Base-by-base conservation (phyloP, 2,329 filamentous ascomycete genomes). In the Camptophora hylomeconis region DNA sequence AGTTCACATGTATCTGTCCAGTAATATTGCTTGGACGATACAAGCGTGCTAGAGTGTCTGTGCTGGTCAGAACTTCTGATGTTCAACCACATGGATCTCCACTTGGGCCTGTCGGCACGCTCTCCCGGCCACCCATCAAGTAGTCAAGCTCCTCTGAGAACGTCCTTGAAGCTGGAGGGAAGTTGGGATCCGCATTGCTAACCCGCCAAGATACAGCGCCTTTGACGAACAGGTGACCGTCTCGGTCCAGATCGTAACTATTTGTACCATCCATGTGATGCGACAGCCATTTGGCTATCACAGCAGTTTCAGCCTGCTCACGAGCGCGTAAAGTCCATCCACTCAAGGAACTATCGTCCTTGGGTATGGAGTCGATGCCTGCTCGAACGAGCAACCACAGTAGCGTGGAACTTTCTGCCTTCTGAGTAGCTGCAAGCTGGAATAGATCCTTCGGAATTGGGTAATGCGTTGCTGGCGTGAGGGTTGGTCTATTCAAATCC, bases 301-400 rank as follows among this genome's bases (percentile, higher is more conserved):
- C 6, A 20, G 28, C 23, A 7, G 21, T 35, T 4, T 36, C 12
- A 3, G 11, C 16, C 2, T 20, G 21, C 19, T 21, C 24, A 11
- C 21, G 28, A 18, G 22, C 20, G 7, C n/a, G n/a, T n/a, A n/a
- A n/a, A n/a, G 41, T 39, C 41, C 41, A 44, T 9, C 30, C 31
- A 4, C 37, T 41, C 5, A 42, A 20, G 10, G 29, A 20, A 7
- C 19, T 17, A 29, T 44, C 41, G 27, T 44, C 39, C 6, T 15
- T 8, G 5, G 31, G 35, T 11, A 42, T 26, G 11, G 20, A 31
- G 19, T 30, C 32, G 12, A 37, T 21, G 9, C 32, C 36, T 12
- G 18, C 38, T 7, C 37, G 33, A 11, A 42, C 25, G 8, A 42
- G 33, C 3, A 41, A 28, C 6, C 24, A 17, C 19, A 44, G 22